A percentile compares a stretch with the other conserved stretches of the same genome.
Evolutionary conservation across 1,284 basidiomycete genomes (phyloP).

Genomic region (Uromyces viciae-fabae): DNA sequence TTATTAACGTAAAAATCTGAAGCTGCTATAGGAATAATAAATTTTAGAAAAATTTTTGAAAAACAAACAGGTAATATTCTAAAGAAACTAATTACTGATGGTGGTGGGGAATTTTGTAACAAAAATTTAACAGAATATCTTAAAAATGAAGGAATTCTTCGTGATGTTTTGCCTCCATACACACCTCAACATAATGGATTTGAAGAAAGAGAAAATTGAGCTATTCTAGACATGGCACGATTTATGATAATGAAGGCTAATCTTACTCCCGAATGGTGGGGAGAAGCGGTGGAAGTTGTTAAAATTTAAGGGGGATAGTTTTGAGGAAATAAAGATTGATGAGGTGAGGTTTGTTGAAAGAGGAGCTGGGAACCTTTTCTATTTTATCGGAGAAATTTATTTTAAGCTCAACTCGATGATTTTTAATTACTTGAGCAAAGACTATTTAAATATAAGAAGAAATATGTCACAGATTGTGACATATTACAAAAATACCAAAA

Average conservation of each 20-base stretch:
- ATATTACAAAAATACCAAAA: too few relatives aligned
- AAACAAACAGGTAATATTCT: not conserved
- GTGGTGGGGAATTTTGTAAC: constrained; percentile 6
- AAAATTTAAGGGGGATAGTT: too few relatives aligned
- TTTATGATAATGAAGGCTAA: not conserved
- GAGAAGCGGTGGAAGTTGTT: too few relatives aligned
- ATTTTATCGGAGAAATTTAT: too few relatives aligned
- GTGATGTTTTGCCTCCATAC: not conserved
- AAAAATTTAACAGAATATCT: not conserved
- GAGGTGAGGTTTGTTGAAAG: too few relatives aligned
- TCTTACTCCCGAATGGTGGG: not conserved
- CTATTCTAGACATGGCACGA: not conserved
- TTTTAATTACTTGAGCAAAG: too few relatives aligned
- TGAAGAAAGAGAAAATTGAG: not conserved
- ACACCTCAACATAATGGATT: constrained; percentile 20
- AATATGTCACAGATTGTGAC: too few relatives aligned
- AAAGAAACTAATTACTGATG: constrained; percentile 11
- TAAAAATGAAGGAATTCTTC: not conserved
- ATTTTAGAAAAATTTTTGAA: not conserved
- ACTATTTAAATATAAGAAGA: too few relatives aligned
- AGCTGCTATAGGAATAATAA: not conserved
- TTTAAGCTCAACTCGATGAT: too few relatives aligned
- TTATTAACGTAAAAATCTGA: not conserved
- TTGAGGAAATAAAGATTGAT: too few relatives aligned
- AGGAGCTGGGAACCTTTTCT: too few relatives aligned